Evolutionary conservation across 305 asterid species (phyloP).

Genomic region (Ajuga reptans): DNA sequence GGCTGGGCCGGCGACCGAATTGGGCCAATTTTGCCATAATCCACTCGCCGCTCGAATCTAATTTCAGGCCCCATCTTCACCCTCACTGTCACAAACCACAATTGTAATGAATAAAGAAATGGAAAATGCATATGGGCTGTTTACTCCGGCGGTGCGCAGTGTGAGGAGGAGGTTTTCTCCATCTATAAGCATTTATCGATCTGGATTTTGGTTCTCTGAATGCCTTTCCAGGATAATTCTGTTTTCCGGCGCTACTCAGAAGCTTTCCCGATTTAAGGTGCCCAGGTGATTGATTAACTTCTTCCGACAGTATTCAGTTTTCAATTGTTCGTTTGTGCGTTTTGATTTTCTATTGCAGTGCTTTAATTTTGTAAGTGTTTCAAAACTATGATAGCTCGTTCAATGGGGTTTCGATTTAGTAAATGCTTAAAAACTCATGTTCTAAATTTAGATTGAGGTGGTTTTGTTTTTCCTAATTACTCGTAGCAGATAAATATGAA

Average conservation of each 20-base stretch:
- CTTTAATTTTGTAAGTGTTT: background rate
- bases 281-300: constrained; percentile 30
- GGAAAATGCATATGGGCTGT: constrained; percentile 59
- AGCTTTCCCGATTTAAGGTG: constrained; percentile 37
- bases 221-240: constrained; percentile 24
- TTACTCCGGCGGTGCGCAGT: constrained; percentile 37
- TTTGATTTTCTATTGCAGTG: background rate
- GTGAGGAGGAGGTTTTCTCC: constrained; percentile 20
- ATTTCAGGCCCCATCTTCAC: no score
- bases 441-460: constrained; percentile 14
- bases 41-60: no score
- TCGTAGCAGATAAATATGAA: background rate
- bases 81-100: background rate
- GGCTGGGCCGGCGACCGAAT: no score
- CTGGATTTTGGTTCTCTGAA: constrained; percentile 41
- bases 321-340: background rate
- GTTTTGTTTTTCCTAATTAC: background rate
- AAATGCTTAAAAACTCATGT: background rate
- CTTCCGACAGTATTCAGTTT: constrained; percentile 1
- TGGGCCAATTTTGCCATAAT: no score
- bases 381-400: background rate
- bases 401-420: background rate
- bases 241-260: constrained; percentile 45
- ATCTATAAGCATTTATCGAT: constrained; percentile 37
- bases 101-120: background rate